phyloP scores from a whole-genome alignment of 495 filamentous ascomycete species.

The Gamarada debralockiae region DNA sequence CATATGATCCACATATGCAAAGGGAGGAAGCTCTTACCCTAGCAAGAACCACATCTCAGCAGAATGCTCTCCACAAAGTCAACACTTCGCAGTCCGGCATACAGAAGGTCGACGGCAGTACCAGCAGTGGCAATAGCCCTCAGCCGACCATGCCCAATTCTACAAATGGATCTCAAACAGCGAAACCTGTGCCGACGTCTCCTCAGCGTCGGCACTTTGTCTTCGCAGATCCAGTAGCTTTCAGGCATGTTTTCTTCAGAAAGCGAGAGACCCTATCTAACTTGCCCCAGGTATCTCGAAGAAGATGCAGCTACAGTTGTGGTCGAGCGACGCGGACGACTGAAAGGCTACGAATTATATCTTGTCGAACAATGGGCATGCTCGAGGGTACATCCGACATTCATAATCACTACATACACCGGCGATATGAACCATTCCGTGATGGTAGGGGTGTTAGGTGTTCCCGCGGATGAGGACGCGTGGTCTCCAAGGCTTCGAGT shows the following conservation, averaged over 20 bases:
- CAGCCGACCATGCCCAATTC: not conserved
- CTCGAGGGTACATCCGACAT: slow-evolving; percentile 83
- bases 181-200: slow-evolving; percentile 2
- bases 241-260: slow-evolving; percentile 39
- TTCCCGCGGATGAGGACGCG: slow-evolving; percentile 72
- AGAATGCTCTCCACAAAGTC: slow-evolving; percentile 8
- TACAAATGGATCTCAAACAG: not conserved
- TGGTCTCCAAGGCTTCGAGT: slow-evolving; percentile 77
- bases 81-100: slow-evolving; percentile 1
- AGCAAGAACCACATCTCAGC: slow-evolving; percentile 14
- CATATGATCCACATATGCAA: slow-evolving; percentile 23
- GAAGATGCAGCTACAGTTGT: slow-evolving; percentile 77
- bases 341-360: slow-evolving; percentile 89
- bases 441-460: slow-evolving; percentile 74
- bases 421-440: slow-evolving; percentile 78
- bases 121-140: not conserved
- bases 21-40: slow-evolving; percentile 18
- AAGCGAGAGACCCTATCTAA: not conserved
- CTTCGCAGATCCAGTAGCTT: slow-evolving; percentile 70
- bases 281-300: slow-evolving; percentile 66
- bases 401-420: slow-evolving; percentile 90
- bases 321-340: slow-evolving; percentile 59
- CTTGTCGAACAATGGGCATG: slow-evolving; percentile 98
- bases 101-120: too few species aligned
- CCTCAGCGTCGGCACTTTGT: slow-evolving; percentile 48